phyloP scores from a whole-genome alignment of 176 grass and related monocot species.

The Juncus effusus region DNA sequence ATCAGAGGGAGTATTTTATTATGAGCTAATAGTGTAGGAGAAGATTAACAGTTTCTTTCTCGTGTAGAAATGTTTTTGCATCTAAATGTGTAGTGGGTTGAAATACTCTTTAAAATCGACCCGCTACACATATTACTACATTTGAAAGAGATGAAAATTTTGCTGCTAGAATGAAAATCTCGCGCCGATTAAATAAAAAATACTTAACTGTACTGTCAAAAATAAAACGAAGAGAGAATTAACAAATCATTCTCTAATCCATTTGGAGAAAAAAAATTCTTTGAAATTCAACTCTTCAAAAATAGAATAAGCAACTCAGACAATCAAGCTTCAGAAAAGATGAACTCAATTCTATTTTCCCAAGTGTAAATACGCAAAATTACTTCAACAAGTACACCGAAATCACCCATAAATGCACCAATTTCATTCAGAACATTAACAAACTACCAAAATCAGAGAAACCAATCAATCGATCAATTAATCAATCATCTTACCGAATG shows the following conservation, averaged over 20 bases:
- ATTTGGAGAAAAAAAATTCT: too few relatives aligned
- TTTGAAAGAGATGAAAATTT: not conserved
- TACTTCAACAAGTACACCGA: not conserved
- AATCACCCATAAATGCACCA: not conserved
- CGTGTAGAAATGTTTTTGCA: too few relatives aligned
- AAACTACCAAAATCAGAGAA: conserved; percentile 12
- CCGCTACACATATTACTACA: not conserved
- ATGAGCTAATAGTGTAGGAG: not conserved
- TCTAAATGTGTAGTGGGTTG: not conserved
- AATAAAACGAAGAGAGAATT: too few relatives aligned
- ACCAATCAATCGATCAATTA: not conserved
- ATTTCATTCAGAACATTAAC: conserved; percentile 17
- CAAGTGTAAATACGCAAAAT: not conserved
- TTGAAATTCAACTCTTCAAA: too few relatives aligned
- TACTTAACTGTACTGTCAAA: too few relatives aligned
- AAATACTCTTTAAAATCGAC: not conserved
- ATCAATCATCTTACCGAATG: conserved; percentile 53
- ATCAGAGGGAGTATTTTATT: not conserved
- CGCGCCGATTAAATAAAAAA: too few relatives aligned
- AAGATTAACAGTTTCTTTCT: too few relatives aligned
- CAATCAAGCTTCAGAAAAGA: too few relatives aligned
- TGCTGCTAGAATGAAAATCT: not conserved
- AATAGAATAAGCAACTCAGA: too few relatives aligned
- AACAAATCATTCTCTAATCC: too few relatives aligned
- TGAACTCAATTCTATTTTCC: too few relatives aligned